Conservation (phyloP, 2,329 filamentous ascomycete genomes). For the Ophiostoma triangulosporum region DNA sequence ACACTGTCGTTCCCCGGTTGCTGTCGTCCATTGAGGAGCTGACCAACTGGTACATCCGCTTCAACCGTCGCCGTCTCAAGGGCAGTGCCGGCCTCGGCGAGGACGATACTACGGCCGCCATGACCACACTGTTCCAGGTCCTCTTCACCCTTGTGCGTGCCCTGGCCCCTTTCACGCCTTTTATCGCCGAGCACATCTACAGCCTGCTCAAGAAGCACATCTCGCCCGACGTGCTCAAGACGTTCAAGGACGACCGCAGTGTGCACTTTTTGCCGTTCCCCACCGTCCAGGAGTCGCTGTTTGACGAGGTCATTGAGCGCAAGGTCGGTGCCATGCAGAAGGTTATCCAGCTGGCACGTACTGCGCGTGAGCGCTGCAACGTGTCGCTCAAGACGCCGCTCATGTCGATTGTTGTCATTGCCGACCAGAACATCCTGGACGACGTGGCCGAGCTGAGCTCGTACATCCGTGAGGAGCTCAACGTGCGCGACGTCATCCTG, state of each 20-base stretch:
- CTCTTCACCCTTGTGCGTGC: constrained; percentile 78
- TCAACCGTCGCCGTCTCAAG: constrained; percentile 84
- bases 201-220: constrained; percentile 70
- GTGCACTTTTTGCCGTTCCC: constrained; percentile 91
- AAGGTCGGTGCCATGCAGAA: constrained; percentile 85
- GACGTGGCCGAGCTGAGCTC: constrained; percentile 73
- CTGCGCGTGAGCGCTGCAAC: constrained; percentile 71
- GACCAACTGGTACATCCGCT: constrained; percentile 95
- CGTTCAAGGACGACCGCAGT: constrained; percentile 61
- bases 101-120: constrained; percentile 74
- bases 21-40: constrained; percentile 70
- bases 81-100: constrained; percentile 72
- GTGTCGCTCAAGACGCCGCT: constrained; percentile 84
- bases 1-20: constrained; percentile 81
- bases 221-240: constrained; percentile 45
- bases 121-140: constrained; percentile 91
- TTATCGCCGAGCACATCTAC: constrained; percentile 92
- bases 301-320: constrained; percentile 74
- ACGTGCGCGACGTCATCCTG: constrained; percentile 72
- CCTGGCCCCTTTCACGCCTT: constrained; percentile 88
- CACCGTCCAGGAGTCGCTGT: constrained; percentile 75
- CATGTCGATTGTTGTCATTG: constrained; percentile 79
- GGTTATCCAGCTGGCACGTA: constrained; percentile 81
- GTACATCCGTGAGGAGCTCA: constrained; percentile 89
- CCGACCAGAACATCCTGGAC: constrained; percentile 70